Base-by-base conservation (phyloP, 2,329 filamentous ascomycete genomes). In the Plenodomus tracheiphilus region DNA sequence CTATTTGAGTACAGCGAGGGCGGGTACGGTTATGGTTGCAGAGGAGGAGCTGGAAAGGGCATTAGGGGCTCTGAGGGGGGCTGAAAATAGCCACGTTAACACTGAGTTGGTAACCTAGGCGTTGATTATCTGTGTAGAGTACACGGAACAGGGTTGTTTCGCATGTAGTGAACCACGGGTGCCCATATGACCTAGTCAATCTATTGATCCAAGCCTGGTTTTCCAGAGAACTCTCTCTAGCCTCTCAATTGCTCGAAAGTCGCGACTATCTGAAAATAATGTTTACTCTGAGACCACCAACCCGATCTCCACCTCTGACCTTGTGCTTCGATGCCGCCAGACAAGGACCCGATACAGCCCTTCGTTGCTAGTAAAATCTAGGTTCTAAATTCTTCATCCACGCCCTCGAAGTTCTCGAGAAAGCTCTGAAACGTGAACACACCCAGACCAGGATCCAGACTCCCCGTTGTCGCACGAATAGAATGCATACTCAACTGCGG, bases 401-500 rank as follows among this genome's bases (percentile, higher is more conserved):
- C 86, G 64, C 82, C 80, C 78, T 96, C 91, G 78, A 87, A 97
- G 54, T 86, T 78, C 63, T 96, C 90, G 60, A 96, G 82, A 72
- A 96, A 96, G 1, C 87, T 91, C 78, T 90, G 88, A 77, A 96
- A 97, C 58, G 91, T 84, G 74, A 89, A 86, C 16, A 94, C 88
- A 3, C 92, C 93, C 58, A 97, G 75, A 0, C 93, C 93, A 0
- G 93, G 93, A 67, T 97, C 93, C 56, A 92, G 71, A 32, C 83
- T 82, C 2, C 93, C 93, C 0, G 90, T 96, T 0, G 91, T 96
- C 0, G 93, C 93, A 20, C 93, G 82, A 58, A 97, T 88, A 43
- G 85, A 89, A 73, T 97, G 93, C 93, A 97, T 97, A 66, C 88
- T 93, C 61, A 97, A 75, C 76, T 97, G 93, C 4, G 91, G 86